phyloP scores from a whole-genome alignment of 352 stramenopile species.

The Phytophthora syringae region DNA sequence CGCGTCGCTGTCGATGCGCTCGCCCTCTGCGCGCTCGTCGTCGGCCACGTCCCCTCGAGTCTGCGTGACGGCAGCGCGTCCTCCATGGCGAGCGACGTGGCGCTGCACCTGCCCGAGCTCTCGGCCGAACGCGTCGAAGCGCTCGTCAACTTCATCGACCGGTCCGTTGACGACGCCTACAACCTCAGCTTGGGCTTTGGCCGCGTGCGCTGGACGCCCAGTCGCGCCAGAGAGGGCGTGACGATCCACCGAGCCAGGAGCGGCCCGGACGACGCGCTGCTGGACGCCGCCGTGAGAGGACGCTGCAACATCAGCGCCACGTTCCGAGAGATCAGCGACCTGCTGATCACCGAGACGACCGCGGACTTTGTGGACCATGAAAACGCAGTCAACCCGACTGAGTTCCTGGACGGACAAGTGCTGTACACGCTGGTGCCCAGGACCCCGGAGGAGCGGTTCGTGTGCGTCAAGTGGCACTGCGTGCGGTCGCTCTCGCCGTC shows the following conservation, averaged over 20 bases:
- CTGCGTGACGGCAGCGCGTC: constrained; percentile 38
- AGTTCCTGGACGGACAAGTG: constrained; percentile 84
- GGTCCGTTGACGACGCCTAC: constrained; percentile 80
- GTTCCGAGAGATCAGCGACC: constrained; percentile 80
- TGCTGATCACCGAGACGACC: constrained; percentile 76
- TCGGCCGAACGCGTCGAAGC: constrained; percentile 44
- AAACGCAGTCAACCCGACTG: constrained; percentile 62
- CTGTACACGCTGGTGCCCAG: constrained; percentile 77
- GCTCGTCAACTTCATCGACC: constrained; percentile 81
- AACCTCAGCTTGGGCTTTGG: constrained; percentile 83
- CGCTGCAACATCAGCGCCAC: constrained; percentile 79
- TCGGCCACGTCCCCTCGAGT: constrained; percentile 41
- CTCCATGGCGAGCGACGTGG: constrained; percentile 27
- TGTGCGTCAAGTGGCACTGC: constrained; percentile 86
- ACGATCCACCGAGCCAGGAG: constrained; percentile 68
- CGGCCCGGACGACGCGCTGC: constrained; percentile 59
- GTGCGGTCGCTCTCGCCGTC: constrained; percentile 76
- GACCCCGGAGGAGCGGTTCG: constrained; percentile 67
- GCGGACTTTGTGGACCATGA: constrained; percentile 73
- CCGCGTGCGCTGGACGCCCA: constrained; percentile 72
- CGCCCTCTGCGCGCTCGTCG: constrained; percentile 26
- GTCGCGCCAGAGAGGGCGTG: constrained; percentile 69
- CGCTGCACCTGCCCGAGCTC: constrained; percentile 39
- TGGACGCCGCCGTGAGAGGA: constrained; percentile 76
- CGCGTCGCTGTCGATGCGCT: constrained; percentile 16